phyloP scores from a whole-genome alignment of 1,284 basidiomycete species.

The Kalmanozyma brasiliensis region DNA sequence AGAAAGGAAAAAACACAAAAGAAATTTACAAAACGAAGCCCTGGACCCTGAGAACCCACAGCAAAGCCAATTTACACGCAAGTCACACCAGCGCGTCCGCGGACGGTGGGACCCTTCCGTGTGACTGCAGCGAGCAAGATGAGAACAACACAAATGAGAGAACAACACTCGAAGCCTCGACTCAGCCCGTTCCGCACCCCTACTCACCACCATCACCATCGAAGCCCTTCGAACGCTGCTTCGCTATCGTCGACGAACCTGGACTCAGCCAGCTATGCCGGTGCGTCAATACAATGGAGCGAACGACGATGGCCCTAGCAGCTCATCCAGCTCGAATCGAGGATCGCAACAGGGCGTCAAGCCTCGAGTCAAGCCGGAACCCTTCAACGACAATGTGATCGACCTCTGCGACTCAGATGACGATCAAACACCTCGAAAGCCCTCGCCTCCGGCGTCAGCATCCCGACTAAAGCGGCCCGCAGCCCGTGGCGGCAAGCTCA shows the following conservation, averaged over 20 bases:
- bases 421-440: not conserved
- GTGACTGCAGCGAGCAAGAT: not conserved
- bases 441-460: constrained; percentile 4
- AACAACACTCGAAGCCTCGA: constrained; percentile 13
- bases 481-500: constrained; percentile 2
- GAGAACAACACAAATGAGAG: no score
- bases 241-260: not conserved
- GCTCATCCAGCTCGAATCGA: no score
- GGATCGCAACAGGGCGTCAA: not conserved
- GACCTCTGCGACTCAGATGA: constrained; percentile 35
- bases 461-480: not conserved
- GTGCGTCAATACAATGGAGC: constrained; percentile 10
- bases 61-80: constrained; percentile 2
- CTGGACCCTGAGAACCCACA: constrained; percentile 5
- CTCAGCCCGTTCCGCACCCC: not conserved
- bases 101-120: not conserved
- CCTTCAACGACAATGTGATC: constrained; percentile 12
- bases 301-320: not conserved
- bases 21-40: not conserved
- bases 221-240: not conserved
- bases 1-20: not conserved
- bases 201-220: not conserved
- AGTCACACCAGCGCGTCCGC: not conserved
- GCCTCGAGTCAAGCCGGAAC: constrained; percentile 18
- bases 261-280: constrained; percentile 7